Evolutionary conservation across 2,329 filamentous ascomycete species (phyloP).

Genomic region (Xylaria digitata): DNA sequence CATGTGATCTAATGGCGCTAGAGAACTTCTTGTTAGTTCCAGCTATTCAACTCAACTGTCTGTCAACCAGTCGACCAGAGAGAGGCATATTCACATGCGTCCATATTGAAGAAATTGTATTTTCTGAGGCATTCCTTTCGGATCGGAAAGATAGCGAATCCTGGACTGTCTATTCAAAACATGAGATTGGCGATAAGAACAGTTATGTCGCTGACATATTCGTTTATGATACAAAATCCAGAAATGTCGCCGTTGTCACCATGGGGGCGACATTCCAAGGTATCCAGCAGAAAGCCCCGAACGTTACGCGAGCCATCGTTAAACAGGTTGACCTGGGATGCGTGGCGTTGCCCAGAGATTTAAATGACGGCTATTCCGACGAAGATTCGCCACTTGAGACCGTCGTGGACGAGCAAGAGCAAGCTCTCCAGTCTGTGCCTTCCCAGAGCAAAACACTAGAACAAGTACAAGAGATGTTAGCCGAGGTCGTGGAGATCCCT

Average conservation of each 20-base stretch:
- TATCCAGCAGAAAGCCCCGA: neutral
- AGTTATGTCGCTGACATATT: conserved; percentile 12
- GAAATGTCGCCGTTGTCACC: neutral
- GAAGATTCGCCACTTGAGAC: conserved; percentile 14
- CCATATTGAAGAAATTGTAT: neutral
- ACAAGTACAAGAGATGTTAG: conserved; percentile 30
- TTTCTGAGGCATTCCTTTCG: neutral
- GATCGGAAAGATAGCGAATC: neutral
- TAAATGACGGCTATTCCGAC: conserved; percentile 12
- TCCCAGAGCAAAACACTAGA: conserved; percentile 1
- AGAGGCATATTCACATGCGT: neutral
- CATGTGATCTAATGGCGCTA: neutral
- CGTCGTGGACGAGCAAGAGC: conserved; percentile 19
- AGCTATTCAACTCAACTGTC: neutral
- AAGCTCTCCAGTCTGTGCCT: conserved; percentile 2
- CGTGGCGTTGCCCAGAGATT: conserved; percentile 1
- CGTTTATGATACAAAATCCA: neutral
- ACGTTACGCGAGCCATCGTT: neutral
- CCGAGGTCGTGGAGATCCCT: conserved; percentile 29
- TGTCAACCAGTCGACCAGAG: neutral
- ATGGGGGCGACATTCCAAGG: conserved; percentile 15
- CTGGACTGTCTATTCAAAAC: conserved; percentile 19
- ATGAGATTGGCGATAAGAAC: conserved; percentile 4
- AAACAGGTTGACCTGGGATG: neutral
- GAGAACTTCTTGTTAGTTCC: neutral